Evolutionary conservation across 2,329 filamentous ascomycete genomes (phyloP), one percentile per base, ranked within the genome.

Genomic region (Botrytis medusae): DNA sequence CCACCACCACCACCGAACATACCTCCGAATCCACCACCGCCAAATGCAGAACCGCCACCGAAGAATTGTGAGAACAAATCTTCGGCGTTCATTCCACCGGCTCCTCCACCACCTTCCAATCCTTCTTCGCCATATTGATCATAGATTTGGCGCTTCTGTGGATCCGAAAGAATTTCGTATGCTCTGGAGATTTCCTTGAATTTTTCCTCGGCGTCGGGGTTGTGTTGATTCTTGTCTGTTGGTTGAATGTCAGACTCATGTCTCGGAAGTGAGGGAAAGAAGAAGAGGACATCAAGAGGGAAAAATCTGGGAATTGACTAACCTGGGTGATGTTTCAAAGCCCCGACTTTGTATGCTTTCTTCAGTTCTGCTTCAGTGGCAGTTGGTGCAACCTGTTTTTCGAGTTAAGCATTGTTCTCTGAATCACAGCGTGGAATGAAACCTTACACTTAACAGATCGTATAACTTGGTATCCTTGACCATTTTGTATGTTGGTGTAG

Each of bases 11-110:
- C 65, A 76, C 92, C 89, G 79, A 94, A 93, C 89, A 95, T 94
- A 81, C 92, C 89, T 74, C 91, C 91, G 80, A 93, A 88, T 77
- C 85, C 87, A 71, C 94, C 93, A 75, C 91, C 91, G 72, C 90
- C 91, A 75, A 90, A 89, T 74, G 84, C 85, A 72, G 91, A 90
- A 76, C 87, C 83, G 44, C 87, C 90, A 77, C 94, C 94, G 81
- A 98, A 98, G 91, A 98, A 98, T 85, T 98, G 94, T 62, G 95
- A 93, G 82, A 98, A 98, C 76, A 98, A 87, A 78, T 98, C 95
- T 84, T 98, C 96, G 34, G 95, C 95, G 78, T 93, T 94, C 94
- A 98, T 98, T 81, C 94, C 94, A 76, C 89, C 88, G 74, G 87
- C 91, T 75, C 88, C 91, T 74, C 89, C 93, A 80, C 93, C 95